Conservation (phyloP, 257 asterid species). For the Nicotiana noctiflora region DNA sequence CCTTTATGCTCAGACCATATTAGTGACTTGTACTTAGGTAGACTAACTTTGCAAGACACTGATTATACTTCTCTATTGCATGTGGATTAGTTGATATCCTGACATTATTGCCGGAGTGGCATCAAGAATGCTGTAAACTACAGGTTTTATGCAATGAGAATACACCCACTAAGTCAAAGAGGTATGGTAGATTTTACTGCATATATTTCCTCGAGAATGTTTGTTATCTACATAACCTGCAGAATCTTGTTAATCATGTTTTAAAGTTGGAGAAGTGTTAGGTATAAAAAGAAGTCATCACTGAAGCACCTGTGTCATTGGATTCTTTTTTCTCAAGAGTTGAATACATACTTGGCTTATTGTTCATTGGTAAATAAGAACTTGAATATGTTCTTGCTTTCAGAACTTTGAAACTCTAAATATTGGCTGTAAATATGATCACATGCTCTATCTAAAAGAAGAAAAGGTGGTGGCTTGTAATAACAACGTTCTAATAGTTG, state of each 20-base stretch:
- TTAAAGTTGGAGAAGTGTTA: background rate
- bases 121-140: background rate
- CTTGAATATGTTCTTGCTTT: background rate
- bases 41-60: conserved; percentile 61
- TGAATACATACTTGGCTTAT: too few relatives aligned
- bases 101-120: background rate
- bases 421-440: background rate
- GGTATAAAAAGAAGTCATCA: background rate
- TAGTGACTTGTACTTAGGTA: conserved; percentile 76
- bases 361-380: background rate
- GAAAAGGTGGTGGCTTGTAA: background rate
- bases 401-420: background rate
- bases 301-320: too few relatives aligned
- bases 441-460: background rate
- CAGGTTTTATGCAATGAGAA: background rate
- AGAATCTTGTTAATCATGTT: background rate
- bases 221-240: background rate
- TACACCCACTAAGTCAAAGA: background rate
- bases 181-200: background rate
- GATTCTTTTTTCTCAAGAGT: background rate
- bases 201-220: background rate
- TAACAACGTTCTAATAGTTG: background rate
- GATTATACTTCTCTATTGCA: conserved; percentile 51
- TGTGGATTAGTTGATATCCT: conserved; percentile 22
- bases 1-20: conserved; percentile 60